Base-by-base conservation (phyloP, 306 rosid genomes). In the Lathyrus sativus region DNA sequence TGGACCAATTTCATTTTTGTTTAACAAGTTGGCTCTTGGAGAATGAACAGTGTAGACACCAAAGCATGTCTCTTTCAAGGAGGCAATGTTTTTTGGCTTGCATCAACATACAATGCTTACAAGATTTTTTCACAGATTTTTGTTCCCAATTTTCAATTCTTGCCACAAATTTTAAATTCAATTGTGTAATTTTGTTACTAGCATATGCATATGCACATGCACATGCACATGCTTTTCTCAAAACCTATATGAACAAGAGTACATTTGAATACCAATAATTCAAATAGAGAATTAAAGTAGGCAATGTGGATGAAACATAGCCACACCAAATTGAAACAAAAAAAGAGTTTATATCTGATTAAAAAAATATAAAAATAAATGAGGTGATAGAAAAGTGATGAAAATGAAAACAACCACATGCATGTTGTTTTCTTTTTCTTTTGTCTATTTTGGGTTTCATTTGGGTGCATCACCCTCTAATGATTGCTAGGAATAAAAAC, bases 341-440 rank as follows among this genome's bases (percentile, higher is more conserved):
- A 42, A 45, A 43, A 19, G 0, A 11, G 13, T 51, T 8, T 24
- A 1, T 5, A 28, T 53, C 22, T 22, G 5, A 56, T 56, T 10
- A 45, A 26, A 45, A 17, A 57, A 35, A 63, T 49, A 62, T 56
- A 15, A 28, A 28, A 74, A 66, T 76, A 78, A 67, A 70, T 38
- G 35, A 66, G 80, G 73, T 68, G 79, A 77, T 71, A 22, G 79
- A 83, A 62, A 84, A 81, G 85, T 69, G 95, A 77, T 73, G 78
- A 82, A 88, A 88, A 77, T 73, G 78, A 82, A 88, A 88, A 77
- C 85, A 75, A 78, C 81, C 89, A 84, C 86, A 77, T 88, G 92
- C 76, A 39, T 67, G 66, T 13, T 51, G 4, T 51, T 17, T 64
- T 46, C 7, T 1, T 33, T 33, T 35, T 37, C 42, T 75, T 55